Evolutionary conservation across 768 basidiomycete genomes (phyloP).

Genomic region (Sutorius australiensis): DNA sequence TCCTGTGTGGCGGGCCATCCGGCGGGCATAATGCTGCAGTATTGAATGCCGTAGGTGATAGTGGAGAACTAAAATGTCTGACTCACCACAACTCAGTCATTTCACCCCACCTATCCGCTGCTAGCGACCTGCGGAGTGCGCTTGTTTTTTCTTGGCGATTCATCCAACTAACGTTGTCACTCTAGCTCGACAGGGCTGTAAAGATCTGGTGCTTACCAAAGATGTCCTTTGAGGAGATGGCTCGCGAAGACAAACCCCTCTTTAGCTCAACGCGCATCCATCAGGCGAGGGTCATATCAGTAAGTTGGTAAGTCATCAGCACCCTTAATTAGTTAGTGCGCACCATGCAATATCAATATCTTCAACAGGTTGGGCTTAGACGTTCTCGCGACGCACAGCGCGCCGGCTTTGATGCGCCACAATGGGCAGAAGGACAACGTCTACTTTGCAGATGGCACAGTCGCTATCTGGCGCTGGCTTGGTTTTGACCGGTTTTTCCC

Average conservation of each 20-base stretch:
- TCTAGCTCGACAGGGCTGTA: conserved; percentile 65
- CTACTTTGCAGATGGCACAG: conserved; percentile 44
- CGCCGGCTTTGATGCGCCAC: conserved; percentile 45
- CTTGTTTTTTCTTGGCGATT: conserved; percentile 2
- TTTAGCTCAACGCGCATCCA: conserved; percentile 68
- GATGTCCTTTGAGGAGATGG: conserved; percentile 35
- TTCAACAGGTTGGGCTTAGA: conserved; percentile 53
- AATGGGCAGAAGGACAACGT: conserved; percentile 19
- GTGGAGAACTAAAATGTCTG: not conserved
- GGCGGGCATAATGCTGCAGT: conserved; percentile 74
- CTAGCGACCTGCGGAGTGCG: conserved; percentile 77
- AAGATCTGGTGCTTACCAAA: conserved; percentile 70
- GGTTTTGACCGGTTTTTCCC: conserved; percentile 64
- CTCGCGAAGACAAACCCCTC: conserved; percentile 71
- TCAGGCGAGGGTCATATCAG: conserved; percentile 57
- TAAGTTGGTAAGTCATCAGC: conserved; percentile 48
- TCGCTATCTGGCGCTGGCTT: conserved; percentile 68
- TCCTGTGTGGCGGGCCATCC: conserved; percentile 66
- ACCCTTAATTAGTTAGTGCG: not conserved
- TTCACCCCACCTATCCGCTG: conserved; percentile 60
- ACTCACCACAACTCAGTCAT: conserved; percentile 44
- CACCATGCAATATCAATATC: not conserved
- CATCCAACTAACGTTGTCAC: not conserved
- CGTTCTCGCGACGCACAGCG: conserved; percentile 50
- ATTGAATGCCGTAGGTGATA: conserved; percentile 50